These are phyloP conservation scores for Amylocystis lapponica DNA, from an alignment of 768 basidiomycete genomes.

Conservation along the genomic window DNA sequence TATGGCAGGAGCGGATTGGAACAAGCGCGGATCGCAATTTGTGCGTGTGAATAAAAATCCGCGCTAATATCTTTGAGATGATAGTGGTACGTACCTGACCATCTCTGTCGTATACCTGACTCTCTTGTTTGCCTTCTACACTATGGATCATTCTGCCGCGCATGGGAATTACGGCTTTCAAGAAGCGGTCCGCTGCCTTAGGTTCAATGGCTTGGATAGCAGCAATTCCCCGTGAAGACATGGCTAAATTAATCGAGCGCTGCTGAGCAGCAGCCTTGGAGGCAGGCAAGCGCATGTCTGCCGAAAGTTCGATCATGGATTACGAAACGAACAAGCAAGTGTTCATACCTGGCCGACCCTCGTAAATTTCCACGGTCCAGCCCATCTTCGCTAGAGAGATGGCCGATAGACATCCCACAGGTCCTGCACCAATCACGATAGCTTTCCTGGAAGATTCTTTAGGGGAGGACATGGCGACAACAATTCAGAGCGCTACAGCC, in stretches of 20 bases:
- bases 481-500: no score
- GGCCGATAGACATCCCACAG: constrained; percentile 91
- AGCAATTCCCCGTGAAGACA: constrained; percentile 88
- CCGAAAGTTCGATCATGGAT: constrained; percentile 10
- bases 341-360: constrained; percentile 65
- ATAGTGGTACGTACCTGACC: constrained; percentile 59
- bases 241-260: constrained; percentile 94
- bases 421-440: constrained; percentile 83
- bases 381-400: constrained; percentile 81
- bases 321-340: constrained; percentile 11
- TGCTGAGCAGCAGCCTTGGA: constrained; percentile 62
- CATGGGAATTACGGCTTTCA: constrained; percentile 87
- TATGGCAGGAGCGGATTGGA: not conserved
- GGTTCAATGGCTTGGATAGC: constrained; percentile 81
- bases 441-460: constrained; percentile 33
- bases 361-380: constrained; percentile 78
- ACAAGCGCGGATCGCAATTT: not conserved
- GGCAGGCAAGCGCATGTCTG: constrained; percentile 71
- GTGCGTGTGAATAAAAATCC: constrained; percentile 1
- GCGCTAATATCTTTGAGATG: constrained; percentile 7
- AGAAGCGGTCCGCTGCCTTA: constrained; percentile 58
- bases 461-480: not conserved
- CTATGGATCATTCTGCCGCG: constrained; percentile 93
- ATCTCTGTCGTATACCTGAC: constrained; percentile 83
- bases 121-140: constrained; percentile 61